Conservation (phyloP, 2,329 filamentous ascomycete genomes). For the Laburnicola sp. region DNA sequence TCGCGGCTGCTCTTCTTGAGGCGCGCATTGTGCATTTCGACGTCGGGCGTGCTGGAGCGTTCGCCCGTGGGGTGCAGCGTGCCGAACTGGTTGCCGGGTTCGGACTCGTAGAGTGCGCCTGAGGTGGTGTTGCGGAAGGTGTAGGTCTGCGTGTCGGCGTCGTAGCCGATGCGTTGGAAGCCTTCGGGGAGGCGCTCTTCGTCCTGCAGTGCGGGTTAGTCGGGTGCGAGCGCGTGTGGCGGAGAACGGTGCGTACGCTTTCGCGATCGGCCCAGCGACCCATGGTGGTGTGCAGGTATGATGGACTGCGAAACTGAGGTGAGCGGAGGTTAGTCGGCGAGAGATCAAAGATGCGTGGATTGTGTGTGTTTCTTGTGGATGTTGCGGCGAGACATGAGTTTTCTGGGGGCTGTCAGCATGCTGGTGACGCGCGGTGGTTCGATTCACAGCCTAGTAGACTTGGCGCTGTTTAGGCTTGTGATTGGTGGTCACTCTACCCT, state of each 20-base stretch:
- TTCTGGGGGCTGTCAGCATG: not conserved
- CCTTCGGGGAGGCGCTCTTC: constrained; percentile 59
- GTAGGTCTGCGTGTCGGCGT: constrained; percentile 59
- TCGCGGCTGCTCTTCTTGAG: constrained; percentile 32
- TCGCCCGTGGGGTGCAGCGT: constrained; percentile 37
- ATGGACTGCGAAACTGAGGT: not conserved
- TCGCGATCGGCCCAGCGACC: constrained; percentile 31
- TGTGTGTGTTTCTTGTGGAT: not conserved
- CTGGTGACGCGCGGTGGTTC: not conserved
- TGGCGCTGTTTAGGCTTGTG: not conserved
- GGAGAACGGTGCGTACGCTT: constrained; percentile 15
- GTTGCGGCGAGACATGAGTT: not conserved
- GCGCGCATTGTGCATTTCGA: constrained; percentile 23
- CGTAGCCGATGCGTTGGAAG: constrained; percentile 60
- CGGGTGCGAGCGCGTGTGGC: not conserved
- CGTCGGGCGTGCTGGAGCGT: constrained; percentile 19
- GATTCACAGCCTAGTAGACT: not conserved
- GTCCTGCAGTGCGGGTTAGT: constrained; percentile 39
- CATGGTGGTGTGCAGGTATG: constrained; percentile 20
- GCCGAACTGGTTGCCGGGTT: constrained; percentile 56
- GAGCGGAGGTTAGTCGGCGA: constrained; percentile 3
- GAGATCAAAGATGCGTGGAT: not conserved
- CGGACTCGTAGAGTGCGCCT: constrained; percentile 56
- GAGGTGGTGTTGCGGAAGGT: constrained; percentile 56
- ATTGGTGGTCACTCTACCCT: constrained; percentile 3